Percentiles rank a stretch among this genome's conserved stretches.
Evolutionary conservation across 805 yeast species (phyloP).

Genomic region (Lipomyces yamadae): DNA sequence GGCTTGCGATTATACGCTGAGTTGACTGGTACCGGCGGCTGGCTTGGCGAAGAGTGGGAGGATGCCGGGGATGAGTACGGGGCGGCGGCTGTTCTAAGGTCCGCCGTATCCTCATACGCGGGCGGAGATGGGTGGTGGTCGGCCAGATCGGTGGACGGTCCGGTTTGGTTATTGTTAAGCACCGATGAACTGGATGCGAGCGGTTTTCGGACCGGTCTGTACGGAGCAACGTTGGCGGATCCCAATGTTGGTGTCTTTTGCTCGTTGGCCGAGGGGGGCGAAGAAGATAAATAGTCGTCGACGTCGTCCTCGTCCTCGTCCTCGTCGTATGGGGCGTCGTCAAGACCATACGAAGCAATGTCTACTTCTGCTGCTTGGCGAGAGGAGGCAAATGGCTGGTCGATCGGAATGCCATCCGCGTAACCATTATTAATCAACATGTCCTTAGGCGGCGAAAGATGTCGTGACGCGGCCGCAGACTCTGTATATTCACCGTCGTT

Average conservation of each 20-base stretch:
- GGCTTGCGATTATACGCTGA: constrained; percentile 19
- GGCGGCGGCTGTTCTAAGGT: not conserved
- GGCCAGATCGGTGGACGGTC: not conserved
- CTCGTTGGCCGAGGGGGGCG: not conserved
- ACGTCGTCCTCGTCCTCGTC: not conserved
- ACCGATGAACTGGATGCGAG: not conserved
- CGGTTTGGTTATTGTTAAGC: not conserved
- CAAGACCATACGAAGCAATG: not conserved
- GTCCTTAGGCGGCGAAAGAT: not conserved
- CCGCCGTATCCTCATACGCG: no score
- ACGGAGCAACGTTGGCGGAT: not conserved
- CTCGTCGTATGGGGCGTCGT: not conserved
- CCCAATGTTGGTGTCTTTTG: not conserved
- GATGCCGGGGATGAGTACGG: constrained; percentile 6
- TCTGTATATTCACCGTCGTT: not conserved
- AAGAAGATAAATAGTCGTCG: not conserved
- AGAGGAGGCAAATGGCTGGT: not conserved
- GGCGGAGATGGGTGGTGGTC: constrained; percentile 11
- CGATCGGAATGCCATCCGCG: not conserved
- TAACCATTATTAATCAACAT: not conserved
- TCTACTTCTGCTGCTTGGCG: not conserved
- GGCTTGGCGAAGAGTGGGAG: constrained; percentile 1
- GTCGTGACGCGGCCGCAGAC: not conserved
- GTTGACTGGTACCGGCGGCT: not conserved
- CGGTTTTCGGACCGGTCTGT: constrained; percentile 9